Evolutionary conservation across 164 flowering plant genomes (phyloP).

Genomic region (Paratinospora sagittata): DNA sequence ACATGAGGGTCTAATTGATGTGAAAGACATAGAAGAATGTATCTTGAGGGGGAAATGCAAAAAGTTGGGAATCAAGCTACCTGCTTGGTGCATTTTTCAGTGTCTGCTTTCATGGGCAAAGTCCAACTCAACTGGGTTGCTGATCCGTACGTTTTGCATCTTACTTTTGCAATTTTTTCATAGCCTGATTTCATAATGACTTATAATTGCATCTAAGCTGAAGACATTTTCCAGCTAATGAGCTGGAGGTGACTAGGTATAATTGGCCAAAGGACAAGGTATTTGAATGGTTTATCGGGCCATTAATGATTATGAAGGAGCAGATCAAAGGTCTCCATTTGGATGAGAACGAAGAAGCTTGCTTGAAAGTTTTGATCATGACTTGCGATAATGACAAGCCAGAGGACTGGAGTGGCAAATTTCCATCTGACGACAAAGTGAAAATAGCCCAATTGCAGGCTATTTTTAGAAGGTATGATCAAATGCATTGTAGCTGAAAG

Average conservation of each 20-base stretch:
- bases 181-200: neutral
- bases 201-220: neutral
- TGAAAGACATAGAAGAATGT: slow-evolving; percentile 62
- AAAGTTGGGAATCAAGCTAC: slow-evolving; percentile 57
- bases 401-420: slow-evolving; percentile 66
- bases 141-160: slow-evolving; percentile 45
- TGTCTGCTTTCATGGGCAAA: slow-evolving; percentile 71
- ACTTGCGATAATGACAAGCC: slow-evolving; percentile 46
- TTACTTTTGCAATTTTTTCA: neutral
- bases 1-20: slow-evolving; percentile 53
- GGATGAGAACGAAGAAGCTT: slow-evolving; percentile 55
- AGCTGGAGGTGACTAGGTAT: slow-evolving; percentile 43
- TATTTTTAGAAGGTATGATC: slow-evolving; percentile 59
- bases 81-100: slow-evolving; percentile 77
- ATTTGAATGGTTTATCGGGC: slow-evolving; percentile 80
- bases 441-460: slow-evolving; percentile 85
- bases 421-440: slow-evolving; percentile 59
- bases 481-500: neutral
- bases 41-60: slow-evolving; percentile 63
- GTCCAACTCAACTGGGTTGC: slow-evolving; percentile 57
- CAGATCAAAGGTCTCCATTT: slow-evolving; percentile 64
- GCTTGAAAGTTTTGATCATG: slow-evolving; percentile 51
- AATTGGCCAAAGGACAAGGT: slow-evolving; percentile 70
- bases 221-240: slow-evolving; percentile 48
- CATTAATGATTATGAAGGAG: slow-evolving; percentile 76